Conservation (phyloP, 495 filamentous ascomycete species). For the Friedmanniomyces simplex region DNA sequence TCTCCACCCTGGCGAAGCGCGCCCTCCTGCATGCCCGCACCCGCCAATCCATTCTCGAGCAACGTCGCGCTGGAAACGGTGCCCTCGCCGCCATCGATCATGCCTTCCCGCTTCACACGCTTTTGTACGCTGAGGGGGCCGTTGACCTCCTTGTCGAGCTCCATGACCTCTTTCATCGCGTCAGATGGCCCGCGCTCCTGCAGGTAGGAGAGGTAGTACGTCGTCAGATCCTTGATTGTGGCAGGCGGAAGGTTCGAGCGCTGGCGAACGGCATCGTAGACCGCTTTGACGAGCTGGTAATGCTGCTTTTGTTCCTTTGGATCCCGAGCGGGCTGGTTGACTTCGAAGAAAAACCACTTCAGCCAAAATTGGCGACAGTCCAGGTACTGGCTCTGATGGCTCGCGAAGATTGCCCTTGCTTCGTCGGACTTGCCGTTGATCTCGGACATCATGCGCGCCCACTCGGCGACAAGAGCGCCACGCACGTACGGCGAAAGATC, state of each 20-base stretch:
- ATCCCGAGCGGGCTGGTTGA: slow-evolving; percentile 67
- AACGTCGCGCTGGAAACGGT: background rate
- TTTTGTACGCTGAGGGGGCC: slow-evolving; percentile 34
- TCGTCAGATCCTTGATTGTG: slow-evolving; percentile 64
- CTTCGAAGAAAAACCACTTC: slow-evolving; percentile 80
- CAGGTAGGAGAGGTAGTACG: slow-evolving; percentile 74
- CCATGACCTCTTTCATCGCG: slow-evolving; percentile 75
- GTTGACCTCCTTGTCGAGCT: slow-evolving; percentile 75
- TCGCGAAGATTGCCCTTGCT: slow-evolving; percentile 73
- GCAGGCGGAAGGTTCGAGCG: slow-evolving; percentile 61
- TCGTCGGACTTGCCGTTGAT: slow-evolving; percentile 76
- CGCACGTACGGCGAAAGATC: slow-evolving; percentile 69
- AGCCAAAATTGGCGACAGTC: slow-evolving; percentile 89
- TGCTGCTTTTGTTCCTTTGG: slow-evolving; percentile 51
- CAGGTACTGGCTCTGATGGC: slow-evolving; percentile 73
- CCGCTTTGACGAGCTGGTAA: slow-evolving; percentile 63
- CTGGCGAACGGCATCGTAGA: slow-evolving; percentile 65
- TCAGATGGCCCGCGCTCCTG: slow-evolving; percentile 75
- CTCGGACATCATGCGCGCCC: slow-evolving; percentile 84
- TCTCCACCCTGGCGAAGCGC: background rate
- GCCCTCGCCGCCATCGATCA: background rate
- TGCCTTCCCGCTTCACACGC: background rate
- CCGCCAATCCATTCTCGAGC: background rate
- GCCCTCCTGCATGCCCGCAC: background rate
- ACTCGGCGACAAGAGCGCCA: slow-evolving; percentile 77